phyloP scores from a whole-genome alignment of 106 monocot species.

The Acanthochlamys bracteata region DNA sequence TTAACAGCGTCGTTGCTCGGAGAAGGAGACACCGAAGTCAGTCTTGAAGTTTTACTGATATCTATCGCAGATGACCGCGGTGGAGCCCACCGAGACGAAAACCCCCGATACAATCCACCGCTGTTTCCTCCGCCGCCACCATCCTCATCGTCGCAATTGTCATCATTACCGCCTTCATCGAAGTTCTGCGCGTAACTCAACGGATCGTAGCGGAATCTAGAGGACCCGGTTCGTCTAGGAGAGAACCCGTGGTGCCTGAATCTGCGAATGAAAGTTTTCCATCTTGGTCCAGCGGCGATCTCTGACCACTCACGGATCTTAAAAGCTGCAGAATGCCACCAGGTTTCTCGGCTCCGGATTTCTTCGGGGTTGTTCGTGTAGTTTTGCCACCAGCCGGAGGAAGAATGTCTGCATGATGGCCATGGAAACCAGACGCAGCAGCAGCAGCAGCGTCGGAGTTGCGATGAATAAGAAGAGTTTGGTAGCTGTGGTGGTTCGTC shows the following conservation, averaged over 20 bases:
- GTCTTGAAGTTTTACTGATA: not conserved
- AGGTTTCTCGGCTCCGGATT: not conserved
- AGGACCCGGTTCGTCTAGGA: not conserved
- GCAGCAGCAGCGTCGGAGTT: not conserved
- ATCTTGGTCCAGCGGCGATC: slow-evolving; percentile 51
- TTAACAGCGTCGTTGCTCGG: too few relatives aligned
- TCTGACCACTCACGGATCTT: slow-evolving; percentile 85
- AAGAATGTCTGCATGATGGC: not conserved
- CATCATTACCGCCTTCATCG: slow-evolving; percentile 40
- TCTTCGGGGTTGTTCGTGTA: not conserved
- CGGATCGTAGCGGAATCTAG: slow-evolving; percentile 26
- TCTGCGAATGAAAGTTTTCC: slow-evolving; percentile 66
- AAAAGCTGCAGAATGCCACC: slow-evolving; percentile 15
- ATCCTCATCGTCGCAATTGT: slow-evolving; percentile 19
- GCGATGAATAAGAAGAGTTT: not conserved
- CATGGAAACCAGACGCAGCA: slow-evolving; percentile 16
- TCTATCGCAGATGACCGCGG: not conserved
- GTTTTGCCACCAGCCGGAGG: slow-evolving; percentile 9
- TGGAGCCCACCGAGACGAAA: slow-evolving; percentile 52
- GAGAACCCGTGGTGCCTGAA: slow-evolving; percentile 22
- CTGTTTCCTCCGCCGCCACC: not conserved
- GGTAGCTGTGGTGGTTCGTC: not conserved
- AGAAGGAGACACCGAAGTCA: too few relatives aligned
- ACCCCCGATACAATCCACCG: slow-evolving; percentile 19
- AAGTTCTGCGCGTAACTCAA: slow-evolving; percentile 61